A percentile compares a stretch with the other conserved stretches of the same genome.
Conservation (phyloP, 345 rosid species). For the Durio zibethinus region DNA sequence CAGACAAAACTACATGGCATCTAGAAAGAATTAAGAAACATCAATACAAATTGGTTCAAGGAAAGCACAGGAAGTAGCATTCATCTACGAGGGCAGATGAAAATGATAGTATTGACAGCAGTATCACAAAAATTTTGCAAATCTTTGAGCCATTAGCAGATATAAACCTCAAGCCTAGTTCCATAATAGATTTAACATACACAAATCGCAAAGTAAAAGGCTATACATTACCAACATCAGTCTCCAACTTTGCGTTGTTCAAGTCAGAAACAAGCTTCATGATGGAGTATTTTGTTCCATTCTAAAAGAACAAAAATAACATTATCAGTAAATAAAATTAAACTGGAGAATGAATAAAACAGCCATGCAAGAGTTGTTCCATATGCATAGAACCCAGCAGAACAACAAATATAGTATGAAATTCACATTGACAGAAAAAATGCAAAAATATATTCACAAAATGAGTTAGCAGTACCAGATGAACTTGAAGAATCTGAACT, state of each 20-base stretch:
- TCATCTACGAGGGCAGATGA: background rate
- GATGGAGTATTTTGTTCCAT: slow-evolving; percentile 90
- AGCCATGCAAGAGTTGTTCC: background rate
- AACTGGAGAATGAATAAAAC: slow-evolving; percentile 10
- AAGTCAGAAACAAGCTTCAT: slow-evolving; percentile 84
- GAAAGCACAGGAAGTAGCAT: background rate
- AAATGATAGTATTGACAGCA: background rate
- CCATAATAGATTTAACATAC: background rate
- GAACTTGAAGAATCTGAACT: background rate
- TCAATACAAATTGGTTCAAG: background rate
- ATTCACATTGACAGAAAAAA: background rate
- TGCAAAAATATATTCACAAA: background rate
- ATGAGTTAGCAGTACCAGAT: background rate
- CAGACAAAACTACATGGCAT: background rate
- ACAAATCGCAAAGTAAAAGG: background rate
- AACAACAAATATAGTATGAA: background rate
- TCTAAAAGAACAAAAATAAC: slow-evolving; percentile 33
- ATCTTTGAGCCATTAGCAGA: background rate
- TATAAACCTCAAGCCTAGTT: background rate
- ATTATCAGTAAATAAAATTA: slow-evolving; percentile 8
- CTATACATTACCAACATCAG: slow-evolving; percentile 72
- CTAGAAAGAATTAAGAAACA: background rate
- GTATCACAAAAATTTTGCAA: background rate
- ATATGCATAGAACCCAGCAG: background rate
- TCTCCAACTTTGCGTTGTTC: slow-evolving; percentile 75